Percentiles rank a stretch among this genome's conserved stretches.
phyloP scores from a whole-genome alignment of 2,329 filamentous ascomycete genomes.

The Fusarium sp. region DNA sequence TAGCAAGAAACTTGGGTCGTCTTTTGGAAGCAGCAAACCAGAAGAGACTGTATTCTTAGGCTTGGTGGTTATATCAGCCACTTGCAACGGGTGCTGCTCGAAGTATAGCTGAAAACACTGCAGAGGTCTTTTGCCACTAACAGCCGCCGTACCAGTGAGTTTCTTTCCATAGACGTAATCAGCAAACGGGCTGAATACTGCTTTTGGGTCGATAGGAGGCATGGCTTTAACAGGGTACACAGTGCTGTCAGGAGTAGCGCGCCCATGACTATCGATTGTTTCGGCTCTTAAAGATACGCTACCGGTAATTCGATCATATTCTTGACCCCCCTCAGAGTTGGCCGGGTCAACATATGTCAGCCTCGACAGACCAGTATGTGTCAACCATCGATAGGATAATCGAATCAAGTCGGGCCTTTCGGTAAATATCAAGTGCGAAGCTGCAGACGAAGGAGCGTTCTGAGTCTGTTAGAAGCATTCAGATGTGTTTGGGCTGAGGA shows the following conservation, averaged over 20 bases:
- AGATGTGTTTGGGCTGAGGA: neutral
- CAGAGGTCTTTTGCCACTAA: neutral
- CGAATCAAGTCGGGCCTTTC: conserved; percentile 11
- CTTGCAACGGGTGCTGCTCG: neutral
- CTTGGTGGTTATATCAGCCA: neutral
- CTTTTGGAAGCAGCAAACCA: neutral
- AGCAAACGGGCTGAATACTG: conserved; percentile 28
- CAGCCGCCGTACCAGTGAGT: conserved; percentile 2
- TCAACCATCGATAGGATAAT: conserved; percentile 42
- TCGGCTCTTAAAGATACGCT: conserved; percentile 37
- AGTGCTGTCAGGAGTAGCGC: conserved; percentile 12
- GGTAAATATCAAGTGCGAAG: conserved; percentile 41
- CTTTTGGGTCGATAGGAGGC: neutral
- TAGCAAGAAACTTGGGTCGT: neutral
- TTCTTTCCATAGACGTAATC: conserved; percentile 33
- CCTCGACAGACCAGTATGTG: conserved; percentile 40
- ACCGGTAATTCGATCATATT: conserved; percentile 30
- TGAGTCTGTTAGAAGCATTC: conserved; percentile 25
- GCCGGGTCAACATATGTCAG: conserved; percentile 40
- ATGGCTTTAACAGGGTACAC: conserved; percentile 6
- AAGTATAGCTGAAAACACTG: neutral
- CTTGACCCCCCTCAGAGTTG: neutral
- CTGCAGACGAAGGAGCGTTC: conserved; percentile 9
- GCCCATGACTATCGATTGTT: conserved; percentile 4
- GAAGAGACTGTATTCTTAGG: neutral